Percentiles rank a stretch among this genome's conserved stretches.
phyloP scores from a whole-genome alignment of 1,139 yeast species.

The Diutina catenulata region DNA sequence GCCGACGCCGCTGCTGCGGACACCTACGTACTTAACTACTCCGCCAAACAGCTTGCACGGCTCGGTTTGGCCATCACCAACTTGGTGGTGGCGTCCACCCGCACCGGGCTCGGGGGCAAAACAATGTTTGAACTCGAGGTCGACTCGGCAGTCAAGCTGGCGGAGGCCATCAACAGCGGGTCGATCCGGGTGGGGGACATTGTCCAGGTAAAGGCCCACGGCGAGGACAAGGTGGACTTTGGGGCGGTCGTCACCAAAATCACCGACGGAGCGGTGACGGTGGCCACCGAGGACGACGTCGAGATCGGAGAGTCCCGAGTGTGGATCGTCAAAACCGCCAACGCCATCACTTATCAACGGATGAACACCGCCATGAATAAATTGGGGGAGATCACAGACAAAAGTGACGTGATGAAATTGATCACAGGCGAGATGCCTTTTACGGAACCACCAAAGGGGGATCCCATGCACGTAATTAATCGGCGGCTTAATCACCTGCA shows the following conservation, averaged over 20 bases:
- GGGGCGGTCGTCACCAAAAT: constrained; percentile 56
- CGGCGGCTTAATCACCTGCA: constrained; percentile 58
- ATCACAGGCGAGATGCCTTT: constrained; percentile 28
- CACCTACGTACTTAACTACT: constrained; percentile 32
- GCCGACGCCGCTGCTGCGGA: constrained; percentile 49
- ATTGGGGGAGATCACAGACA: constrained; percentile 33
- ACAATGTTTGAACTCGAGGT: constrained; percentile 51
- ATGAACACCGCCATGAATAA: constrained; percentile 75
- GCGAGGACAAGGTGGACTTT: constrained; percentile 16
- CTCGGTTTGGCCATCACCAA: constrained; percentile 71
- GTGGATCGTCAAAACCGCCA: constrained; percentile 59
- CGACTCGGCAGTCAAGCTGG: constrained; percentile 41
- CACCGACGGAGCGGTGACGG: constrained; percentile 13
- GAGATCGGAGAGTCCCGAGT: constrained; percentile 24
- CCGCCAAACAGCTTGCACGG: constrained; percentile 55
- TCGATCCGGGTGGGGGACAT: constrained; percentile 72
- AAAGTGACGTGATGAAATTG: constrained; percentile 28
- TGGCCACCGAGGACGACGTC: neutral
- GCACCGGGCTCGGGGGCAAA: constrained; percentile 78
- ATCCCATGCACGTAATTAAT: constrained; percentile 29
- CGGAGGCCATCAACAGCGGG: constrained; percentile 38
- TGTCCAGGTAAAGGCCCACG: constrained; percentile 32
- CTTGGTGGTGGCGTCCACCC: constrained; percentile 42
- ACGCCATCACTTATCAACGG: constrained; percentile 59
- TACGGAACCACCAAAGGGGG: neutral